Conservation (phyloP, 257 asterid genomes). For the Primulina tabacum region DNA sequence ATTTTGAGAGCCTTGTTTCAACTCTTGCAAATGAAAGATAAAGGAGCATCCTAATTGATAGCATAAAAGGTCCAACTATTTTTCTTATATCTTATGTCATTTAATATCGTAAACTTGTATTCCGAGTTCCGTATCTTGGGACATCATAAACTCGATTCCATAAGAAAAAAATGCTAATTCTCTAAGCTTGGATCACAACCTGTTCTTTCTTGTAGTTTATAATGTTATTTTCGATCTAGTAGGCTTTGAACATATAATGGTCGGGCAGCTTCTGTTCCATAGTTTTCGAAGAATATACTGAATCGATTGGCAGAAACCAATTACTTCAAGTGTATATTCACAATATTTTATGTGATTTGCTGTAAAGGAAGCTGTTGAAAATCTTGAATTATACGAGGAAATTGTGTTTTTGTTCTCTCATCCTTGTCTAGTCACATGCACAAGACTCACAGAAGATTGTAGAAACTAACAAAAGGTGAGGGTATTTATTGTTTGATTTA, state of each 20-base stretch:
- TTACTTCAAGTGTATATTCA: background rate
- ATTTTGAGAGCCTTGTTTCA: slow-evolving; percentile 46
- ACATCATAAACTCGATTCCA: too few species aligned
- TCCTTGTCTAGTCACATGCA: background rate
- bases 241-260: background rate
- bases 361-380: background rate
- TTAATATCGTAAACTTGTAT: background rate
- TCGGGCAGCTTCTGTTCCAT: background rate
- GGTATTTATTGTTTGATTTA: background rate
- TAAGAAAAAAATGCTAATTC: too few species aligned
- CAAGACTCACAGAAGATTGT: slow-evolving; percentile 1
- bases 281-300: too few species aligned
- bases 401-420: background rate
- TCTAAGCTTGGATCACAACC: background rate
- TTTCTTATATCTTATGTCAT: too few species aligned
- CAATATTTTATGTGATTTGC: background rate
- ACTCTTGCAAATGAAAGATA: slow-evolving; percentile 14
- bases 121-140: background rate
- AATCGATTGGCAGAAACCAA: background rate
- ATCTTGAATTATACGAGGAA: background rate
- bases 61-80: slow-evolving; percentile 10
- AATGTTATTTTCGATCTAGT: background rate
- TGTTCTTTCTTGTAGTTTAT: background rate
- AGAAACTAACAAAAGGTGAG: background rate
- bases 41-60: background rate